Evolutionary conservation across 495 filamentous ascomycete genomes (phyloP).

Genomic region (Aspergillus sclerotioniger): DNA sequence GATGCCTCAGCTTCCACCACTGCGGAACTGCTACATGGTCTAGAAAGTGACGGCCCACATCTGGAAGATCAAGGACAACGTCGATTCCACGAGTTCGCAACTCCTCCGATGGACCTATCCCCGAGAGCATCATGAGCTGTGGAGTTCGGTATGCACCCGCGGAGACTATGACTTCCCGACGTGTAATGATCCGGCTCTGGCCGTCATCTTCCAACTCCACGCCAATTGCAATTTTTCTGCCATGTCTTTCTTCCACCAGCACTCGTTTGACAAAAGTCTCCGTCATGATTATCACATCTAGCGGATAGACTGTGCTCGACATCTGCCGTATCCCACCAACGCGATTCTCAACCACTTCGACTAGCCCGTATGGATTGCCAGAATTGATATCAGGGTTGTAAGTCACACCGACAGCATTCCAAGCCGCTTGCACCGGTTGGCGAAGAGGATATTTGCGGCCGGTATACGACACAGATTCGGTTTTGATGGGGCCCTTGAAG

Average conservation of each 20-base stretch:
- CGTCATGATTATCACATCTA: slow-evolving; percentile 30
- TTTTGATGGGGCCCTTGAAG: slow-evolving; percentile 25
- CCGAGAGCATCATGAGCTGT: slow-evolving; percentile 38
- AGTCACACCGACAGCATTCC: slow-evolving; percentile 28
- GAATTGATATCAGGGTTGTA: slow-evolving; percentile 25
- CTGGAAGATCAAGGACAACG: background rate
- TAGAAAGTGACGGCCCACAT: slow-evolving; percentile 3
- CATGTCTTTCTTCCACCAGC: slow-evolving; percentile 19
- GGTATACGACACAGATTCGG: slow-evolving; percentile 10
- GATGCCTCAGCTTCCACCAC: slow-evolving; percentile 7
- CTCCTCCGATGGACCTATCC: slow-evolving; percentile 30
- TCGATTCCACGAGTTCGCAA: background rate
- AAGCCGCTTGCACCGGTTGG: slow-evolving; percentile 31
- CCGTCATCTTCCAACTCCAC: slow-evolving; percentile 26
- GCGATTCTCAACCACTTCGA: slow-evolving; percentile 32
- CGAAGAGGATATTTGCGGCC: slow-evolving; percentile 27
- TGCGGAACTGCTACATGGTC: slow-evolving; percentile 7
- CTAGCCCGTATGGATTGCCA: slow-evolving; percentile 30
- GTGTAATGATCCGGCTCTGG: slow-evolving; percentile 17
- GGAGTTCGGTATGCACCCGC: slow-evolving; percentile 31
- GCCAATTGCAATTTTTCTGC: slow-evolving; percentile 22
- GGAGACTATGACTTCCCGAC: slow-evolving; percentile 33
- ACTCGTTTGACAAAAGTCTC: slow-evolving; percentile 26
- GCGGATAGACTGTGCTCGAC: slow-evolving; percentile 28
- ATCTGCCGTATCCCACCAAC: slow-evolving; percentile 34